Evolutionary conservation across 495 filamentous ascomycete genomes (phyloP).

Genomic region (Hypoxylon cercidicola): DNA sequence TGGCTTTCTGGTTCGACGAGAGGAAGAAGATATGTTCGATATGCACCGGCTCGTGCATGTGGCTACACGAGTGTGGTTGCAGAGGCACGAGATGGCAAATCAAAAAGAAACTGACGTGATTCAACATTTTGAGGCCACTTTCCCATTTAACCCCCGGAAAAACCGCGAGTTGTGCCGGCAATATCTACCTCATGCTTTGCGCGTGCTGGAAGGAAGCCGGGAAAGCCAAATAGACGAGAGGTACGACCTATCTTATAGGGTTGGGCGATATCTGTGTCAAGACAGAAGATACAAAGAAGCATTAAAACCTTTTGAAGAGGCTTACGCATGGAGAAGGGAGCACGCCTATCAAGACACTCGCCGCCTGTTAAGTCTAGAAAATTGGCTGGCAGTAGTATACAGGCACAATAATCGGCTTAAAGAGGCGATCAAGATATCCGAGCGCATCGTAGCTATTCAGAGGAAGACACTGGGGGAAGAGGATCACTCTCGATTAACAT

Average conservation of each 20-base stretch:
- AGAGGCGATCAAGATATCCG: neutral
- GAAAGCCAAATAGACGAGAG: slow-evolving; percentile 12
- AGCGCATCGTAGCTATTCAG: neutral
- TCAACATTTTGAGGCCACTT: slow-evolving; percentile 28
- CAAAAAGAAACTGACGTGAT: neutral
- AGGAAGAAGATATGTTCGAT: slow-evolving; percentile 34
- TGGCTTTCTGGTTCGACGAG: slow-evolving; percentile 44
- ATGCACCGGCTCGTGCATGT: slow-evolving; percentile 61
- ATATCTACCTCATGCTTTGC: slow-evolving; percentile 45
- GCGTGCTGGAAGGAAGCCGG: slow-evolving; percentile 24
- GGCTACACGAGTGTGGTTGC: slow-evolving; percentile 53
- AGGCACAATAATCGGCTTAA: neutral
- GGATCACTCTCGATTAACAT: neutral
- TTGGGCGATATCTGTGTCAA: slow-evolving; percentile 30
- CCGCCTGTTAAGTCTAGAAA: neutral
- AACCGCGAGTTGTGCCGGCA: slow-evolving; percentile 39
- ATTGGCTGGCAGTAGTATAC: neutral
- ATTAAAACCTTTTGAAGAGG: slow-evolving; percentile 38
- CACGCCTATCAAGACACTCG: slow-evolving; percentile 4
- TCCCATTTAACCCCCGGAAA: slow-evolving; percentile 16
- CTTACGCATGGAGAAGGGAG: slow-evolving; percentile 31
- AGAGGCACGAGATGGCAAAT: slow-evolving; percentile 1
- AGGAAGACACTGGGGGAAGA: neutral
- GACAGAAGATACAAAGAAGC: slow-evolving; percentile 48
- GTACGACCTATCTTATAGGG: slow-evolving; percentile 24